phyloP scores from a whole-genome alignment of 179 eudicot genomes.

The Heliamphora pulchella region DNA sequence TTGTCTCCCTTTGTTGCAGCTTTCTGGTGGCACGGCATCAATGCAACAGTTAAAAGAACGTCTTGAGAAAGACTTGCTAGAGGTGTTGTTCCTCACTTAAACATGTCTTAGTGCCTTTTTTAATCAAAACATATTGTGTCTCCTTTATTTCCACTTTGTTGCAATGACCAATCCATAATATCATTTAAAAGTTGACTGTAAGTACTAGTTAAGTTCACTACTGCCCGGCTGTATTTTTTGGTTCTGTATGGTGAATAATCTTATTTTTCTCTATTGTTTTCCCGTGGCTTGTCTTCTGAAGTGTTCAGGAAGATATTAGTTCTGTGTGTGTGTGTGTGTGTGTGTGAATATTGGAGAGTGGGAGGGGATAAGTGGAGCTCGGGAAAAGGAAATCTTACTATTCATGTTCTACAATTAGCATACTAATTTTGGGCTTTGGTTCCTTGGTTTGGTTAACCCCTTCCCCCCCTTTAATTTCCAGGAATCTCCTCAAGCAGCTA shows the following conservation, averaged over 20 bases:
- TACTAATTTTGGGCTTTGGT: background rate
- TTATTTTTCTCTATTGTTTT: background rate
- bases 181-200: background rate
- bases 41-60: constrained; percentile 99
- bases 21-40: constrained; percentile 96
- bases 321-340: background rate
- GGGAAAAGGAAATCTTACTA: background rate
- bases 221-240: background rate
- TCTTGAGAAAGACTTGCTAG: constrained; percentile 92
- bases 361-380: background rate
- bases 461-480: constrained; percentile 22
- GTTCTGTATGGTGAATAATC: background rate
- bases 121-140: background rate
- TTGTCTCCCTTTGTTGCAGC: constrained; percentile 35
- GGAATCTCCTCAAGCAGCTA: constrained; percentile 99
- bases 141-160: background rate
- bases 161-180: background rate
- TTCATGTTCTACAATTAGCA: background rate
- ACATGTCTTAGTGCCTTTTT: background rate
- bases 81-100: constrained; percentile 37
- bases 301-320: background rate
- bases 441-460: background rate
- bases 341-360: background rate
- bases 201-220: background rate
- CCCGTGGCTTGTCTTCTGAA: background rate